Base-by-base conservation (phyloP, 768 basidiomycete genomes). In the Pleurotus tuoliensis region DNA sequence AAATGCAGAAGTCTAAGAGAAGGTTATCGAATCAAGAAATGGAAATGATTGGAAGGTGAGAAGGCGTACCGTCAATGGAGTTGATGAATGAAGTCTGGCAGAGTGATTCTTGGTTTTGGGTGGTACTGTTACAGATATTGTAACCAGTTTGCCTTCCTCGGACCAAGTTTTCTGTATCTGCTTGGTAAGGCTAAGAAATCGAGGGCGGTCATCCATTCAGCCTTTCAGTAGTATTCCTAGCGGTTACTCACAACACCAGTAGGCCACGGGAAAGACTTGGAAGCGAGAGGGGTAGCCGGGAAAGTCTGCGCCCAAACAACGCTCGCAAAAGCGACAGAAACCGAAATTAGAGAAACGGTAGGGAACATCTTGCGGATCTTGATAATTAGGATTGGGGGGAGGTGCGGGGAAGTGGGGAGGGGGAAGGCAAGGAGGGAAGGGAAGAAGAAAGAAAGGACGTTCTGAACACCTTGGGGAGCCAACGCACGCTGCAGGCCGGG, bases 1-100 rank as follows among this genome's bases (percentile, higher is more conserved):
- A 1, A 88, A 81, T 2, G 92, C 87, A 56, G 88, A 84, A 16
- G 76, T 85, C 82, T 83, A 90, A 2, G 88, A 61, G 56, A 87
- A 90, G 66, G 16, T 37, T 12, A 15, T 13, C 47, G 24, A 49
- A 1, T 3, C 22, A 22, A 58, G 47, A 15, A 18, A 3, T 3
- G 22, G 5, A 15, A 4, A 34, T 39, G 11, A 40, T 22, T 12
- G 25, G 0, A 45, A 40, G 24, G 18, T 13, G 24, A 51, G 0
- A 1, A n/a, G 13, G 57, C 65, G 13, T 41, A 82, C 81, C 83
- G 50, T 81, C 79, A n/a, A 83, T 68, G 59, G 70, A 68, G 70
- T 82, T 83, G 30, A 80, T 64, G 55, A 80, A 73, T 4, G 73
- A 62, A 1, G 85, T 87, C 66, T 86, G 84, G 65, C 84, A 86